Evolutionary conservation across 495 filamentous ascomycete species (phyloP).

Genomic region (Bryoglossum gracile): DNA sequence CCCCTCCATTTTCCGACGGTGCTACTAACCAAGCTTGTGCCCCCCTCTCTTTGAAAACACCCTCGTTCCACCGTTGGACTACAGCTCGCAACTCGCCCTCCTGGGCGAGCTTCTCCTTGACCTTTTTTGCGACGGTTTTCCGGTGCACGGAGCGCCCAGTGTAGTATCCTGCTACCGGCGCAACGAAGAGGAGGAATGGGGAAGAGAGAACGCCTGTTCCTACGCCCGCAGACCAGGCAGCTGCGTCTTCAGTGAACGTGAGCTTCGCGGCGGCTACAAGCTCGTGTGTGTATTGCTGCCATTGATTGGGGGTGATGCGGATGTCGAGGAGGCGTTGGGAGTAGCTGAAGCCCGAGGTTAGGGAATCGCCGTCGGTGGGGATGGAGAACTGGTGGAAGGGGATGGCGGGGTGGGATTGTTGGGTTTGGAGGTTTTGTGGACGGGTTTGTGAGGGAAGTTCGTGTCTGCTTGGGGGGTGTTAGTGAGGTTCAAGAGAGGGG

Average conservation of each 20-base stretch:
- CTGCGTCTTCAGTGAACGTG: slow-evolving; percentile 12
- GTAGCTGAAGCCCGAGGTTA: slow-evolving; percentile 20
- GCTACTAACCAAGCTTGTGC: slow-evolving; percentile 21
- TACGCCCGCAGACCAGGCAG: slow-evolving; percentile 19
- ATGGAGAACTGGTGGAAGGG: slow-evolving; percentile 6
- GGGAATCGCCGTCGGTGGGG: slow-evolving; percentile 3
- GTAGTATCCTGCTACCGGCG: slow-evolving; percentile 17
- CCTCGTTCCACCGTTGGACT: slow-evolving; percentile 18
- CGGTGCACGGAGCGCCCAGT: slow-evolving; percentile 15
- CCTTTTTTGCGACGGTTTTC: slow-evolving; percentile 14
- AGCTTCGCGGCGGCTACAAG: slow-evolving; percentile 13
- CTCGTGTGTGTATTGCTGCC: slow-evolving; percentile 19
- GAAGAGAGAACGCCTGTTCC: slow-evolving; percentile 11
- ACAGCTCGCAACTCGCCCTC: slow-evolving; percentile 16
- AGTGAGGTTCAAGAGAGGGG: too few species aligned
- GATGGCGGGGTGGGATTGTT: neutral
- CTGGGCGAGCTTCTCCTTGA: slow-evolving; percentile 12
- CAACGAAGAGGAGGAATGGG: slow-evolving; percentile 12
- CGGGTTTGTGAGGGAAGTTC: slow-evolving; percentile 2
- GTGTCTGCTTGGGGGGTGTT: slow-evolving; percentile 1
- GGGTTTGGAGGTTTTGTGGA: neutral
- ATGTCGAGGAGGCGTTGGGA: slow-evolving; percentile 9
- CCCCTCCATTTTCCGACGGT: slow-evolving; percentile 3
- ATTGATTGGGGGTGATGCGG: slow-evolving; percentile 11
- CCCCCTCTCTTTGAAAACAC: slow-evolving; percentile 7